Percentiles rank a stretch among this genome's conserved stretches.
phyloP scores from a whole-genome alignment of 345 rosid genomes.

The thale cress (Arabidopsis thaliana) region DNA sequence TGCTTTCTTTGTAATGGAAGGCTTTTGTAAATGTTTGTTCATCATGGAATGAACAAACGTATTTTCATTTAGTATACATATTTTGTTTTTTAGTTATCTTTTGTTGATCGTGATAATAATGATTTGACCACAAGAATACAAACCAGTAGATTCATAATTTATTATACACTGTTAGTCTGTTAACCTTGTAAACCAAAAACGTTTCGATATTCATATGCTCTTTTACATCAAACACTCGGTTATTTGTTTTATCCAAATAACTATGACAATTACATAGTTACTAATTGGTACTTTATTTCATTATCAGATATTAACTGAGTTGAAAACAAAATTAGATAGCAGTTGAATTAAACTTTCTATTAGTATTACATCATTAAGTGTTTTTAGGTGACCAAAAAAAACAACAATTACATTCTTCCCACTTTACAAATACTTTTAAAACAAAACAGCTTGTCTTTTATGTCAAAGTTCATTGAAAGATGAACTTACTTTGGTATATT shows the following conservation, averaged over 20 bases:
- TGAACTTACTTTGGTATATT: too few species aligned
- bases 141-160: neutral
- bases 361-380: too few species aligned
- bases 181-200: too few species aligned
- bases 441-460: too few species aligned
- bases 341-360: too few species aligned
- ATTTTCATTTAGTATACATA: neutral
- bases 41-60: neutral
- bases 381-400: too few species aligned
- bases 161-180: too few species aligned
- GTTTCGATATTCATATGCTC: neutral
- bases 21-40: slow-evolving; percentile 12
- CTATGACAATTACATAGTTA: neutral
- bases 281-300: neutral
- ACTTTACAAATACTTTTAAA: too few species aligned
- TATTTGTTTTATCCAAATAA: neutral
- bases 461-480: too few species aligned
- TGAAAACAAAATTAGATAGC: too few species aligned
- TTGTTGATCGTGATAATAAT: neutral
- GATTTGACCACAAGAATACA: neutral
- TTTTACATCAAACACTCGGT: neutral
- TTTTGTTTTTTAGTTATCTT: neutral
- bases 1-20: neutral
- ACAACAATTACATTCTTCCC: too few species aligned
- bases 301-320: neutral